Base-by-base conservation (phyloP, 1,284 basidiomycete species). In the Rhodofomes roseus region DNA sequence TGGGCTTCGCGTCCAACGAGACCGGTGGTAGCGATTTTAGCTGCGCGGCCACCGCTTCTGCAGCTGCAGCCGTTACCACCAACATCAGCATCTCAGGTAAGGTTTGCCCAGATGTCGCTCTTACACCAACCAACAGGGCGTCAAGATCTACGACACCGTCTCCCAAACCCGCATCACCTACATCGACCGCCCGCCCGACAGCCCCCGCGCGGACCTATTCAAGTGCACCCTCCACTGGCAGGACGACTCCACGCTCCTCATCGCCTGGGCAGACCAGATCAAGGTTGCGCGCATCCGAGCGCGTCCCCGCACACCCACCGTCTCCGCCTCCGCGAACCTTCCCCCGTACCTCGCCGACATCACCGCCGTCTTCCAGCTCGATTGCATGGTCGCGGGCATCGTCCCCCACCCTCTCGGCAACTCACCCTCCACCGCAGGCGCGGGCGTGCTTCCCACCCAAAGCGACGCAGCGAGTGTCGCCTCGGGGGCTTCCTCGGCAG, bases 231-330 rank as follows among this genome's bases (percentile, higher is more conserved):
- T 99, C 0, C 79, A 88, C 63, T 99, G 95, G 96, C 92, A 95
- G 71, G 93, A 96, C 69, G 90, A 95, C 65, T 83, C 84, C 1
- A 96, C 95, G 0, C 82, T 99, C 1, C 81, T 99, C 50, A 91
- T 98, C 58, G 92, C 88, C 0, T 99, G 96, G 96, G 96, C 95
- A 2, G 92, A 97, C 71, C 81, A 90, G 62, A 94, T 99, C 79
- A 97, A 96, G 73, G 87, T 98, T 14, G 93, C 92, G 12, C 85
- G 92, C 11, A 83, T 96, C 56, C 86, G 92, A 4, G 80, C 83
- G 0, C 80, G 91, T 36, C 80, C 82, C 5, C 80, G 83, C 25
- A 74, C 74, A 1, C 70, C 78, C 12, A 71, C 75, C 27, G 70
- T 75, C 31, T 71, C 81, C 12, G 69, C 78, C 6, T 71, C 78